Conservation (phyloP, 73 alveolate species). For the Durusdinium trenchii region DNA sequence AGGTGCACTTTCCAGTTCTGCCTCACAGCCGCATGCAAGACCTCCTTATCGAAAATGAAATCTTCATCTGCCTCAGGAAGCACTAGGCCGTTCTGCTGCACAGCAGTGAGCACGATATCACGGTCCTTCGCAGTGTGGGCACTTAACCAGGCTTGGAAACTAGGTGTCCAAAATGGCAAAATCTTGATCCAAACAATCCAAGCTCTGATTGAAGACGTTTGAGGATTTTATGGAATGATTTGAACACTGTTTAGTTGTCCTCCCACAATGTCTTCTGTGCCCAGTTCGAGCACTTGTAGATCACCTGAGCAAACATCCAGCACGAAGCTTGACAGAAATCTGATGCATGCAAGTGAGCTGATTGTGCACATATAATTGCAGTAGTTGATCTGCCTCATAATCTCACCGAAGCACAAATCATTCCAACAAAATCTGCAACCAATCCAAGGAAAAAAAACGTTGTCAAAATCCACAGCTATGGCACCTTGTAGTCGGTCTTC, state of each 20-base stretch:
- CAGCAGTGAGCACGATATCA: constrained; percentile 41
- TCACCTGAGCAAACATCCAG: neutral
- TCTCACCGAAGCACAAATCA: no score
- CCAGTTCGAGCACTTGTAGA: constrained; percentile 67
- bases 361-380: no score
- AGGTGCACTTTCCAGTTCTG: constrained; percentile 65
- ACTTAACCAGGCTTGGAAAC: no score
- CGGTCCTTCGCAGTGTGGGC: no score
- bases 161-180: no score
- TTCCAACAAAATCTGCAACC: no score
- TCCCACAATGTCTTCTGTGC: constrained; percentile 47
- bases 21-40: constrained; percentile 35
- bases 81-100: constrained; percentile 45
- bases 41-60: constrained; percentile 53
- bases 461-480: neutral
- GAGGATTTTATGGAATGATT: no score
- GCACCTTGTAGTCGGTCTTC: constrained; percentile 32
- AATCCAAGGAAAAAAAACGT: neutral
- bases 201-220: no score
- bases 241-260: no score
- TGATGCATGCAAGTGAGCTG: neutral
- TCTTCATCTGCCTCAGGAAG: constrained; percentile 58
- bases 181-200: no score
- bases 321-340: neutral
- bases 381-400: no score